A percentile compares a stretch with the other conserved stretches of the same genome.
These are phyloP conservation scores for Sabuloglossum arenarium DNA, from an alignment of 495 filamentous ascomycete species.

Conservation along the genomic window DNA sequence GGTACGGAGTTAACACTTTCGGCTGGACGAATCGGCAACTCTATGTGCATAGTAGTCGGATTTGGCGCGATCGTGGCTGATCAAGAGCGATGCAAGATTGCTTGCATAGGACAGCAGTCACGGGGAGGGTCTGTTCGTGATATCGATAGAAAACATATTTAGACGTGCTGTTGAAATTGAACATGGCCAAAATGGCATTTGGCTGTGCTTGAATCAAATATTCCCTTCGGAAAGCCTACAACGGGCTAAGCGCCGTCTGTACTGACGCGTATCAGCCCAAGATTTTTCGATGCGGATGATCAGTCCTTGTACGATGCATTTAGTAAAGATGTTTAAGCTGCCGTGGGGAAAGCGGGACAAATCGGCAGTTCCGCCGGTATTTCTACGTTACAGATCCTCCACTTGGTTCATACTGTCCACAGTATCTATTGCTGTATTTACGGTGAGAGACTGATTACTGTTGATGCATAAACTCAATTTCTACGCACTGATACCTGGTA, in stretches of 20 bases:
- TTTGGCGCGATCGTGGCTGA: not conserved
- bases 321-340: not conserved
- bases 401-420: slow-evolving; percentile 4
- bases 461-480: not conserved
- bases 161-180: too few species aligned
- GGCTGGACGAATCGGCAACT: too few species aligned
- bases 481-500: slow-evolving; percentile 9
- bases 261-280: too few species aligned
- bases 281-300: too few species aligned
- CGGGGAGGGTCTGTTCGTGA: not conserved
- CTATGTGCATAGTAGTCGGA: too few species aligned
- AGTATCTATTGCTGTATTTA: slow-evolving; percentile 4
- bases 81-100: not conserved
- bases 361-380: not conserved
- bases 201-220: too few species aligned
- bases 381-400: slow-evolving; percentile 3
- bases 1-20: too few species aligned
- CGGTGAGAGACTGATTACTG: not conserved
- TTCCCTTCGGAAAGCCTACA: too few species aligned
- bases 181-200: too few species aligned
- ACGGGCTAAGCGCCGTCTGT: too few species aligned
- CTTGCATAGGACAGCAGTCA: not conserved
- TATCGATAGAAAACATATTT: not conserved
- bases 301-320: too few species aligned
- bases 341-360: not conserved